These are phyloP conservation scores for Fusarium udum DNA, from an alignment of 2,329 filamentous ascomycete species.

Conservation along the genomic window DNA sequence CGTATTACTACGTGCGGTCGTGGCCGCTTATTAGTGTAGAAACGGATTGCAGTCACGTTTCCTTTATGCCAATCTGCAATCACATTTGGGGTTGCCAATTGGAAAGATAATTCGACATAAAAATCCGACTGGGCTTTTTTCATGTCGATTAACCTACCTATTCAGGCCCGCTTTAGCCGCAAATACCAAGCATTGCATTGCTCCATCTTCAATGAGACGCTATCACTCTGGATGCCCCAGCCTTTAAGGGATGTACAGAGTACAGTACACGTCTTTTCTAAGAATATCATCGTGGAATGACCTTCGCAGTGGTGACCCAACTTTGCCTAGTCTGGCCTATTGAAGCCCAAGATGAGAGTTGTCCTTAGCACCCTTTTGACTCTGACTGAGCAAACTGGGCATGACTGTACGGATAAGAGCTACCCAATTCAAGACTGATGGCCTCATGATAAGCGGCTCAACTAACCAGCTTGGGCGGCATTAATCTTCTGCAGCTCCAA, in stretches of 20 bases:
- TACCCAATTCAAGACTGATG: constrained; percentile 11
- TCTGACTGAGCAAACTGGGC: constrained; percentile 7
- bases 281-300: constrained; percentile 20
- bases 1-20: neutral
- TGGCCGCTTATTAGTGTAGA: neutral
- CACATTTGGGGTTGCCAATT: neutral
- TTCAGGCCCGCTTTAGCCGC: neutral
- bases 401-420: neutral
- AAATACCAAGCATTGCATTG: neutral
- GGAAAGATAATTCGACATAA: neutral
- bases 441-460: neutral
- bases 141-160: neutral
- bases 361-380: neutral
- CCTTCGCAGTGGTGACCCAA: constrained; percentile 26
- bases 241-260: neutral
- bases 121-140: neutral
- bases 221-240: neutral
- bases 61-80: neutral
- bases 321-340: constrained; percentile 26
- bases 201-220: neutral
- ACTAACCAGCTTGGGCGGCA: constrained; percentile 23
- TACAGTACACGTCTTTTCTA: neutral
- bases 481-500: constrained; percentile 26
- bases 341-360: constrained; percentile 18
- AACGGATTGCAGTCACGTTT: neutral